Conservation (phyloP, 2,329 filamentous ascomycete genomes). For the Graphilbum ipis-grandicollis region DNA sequence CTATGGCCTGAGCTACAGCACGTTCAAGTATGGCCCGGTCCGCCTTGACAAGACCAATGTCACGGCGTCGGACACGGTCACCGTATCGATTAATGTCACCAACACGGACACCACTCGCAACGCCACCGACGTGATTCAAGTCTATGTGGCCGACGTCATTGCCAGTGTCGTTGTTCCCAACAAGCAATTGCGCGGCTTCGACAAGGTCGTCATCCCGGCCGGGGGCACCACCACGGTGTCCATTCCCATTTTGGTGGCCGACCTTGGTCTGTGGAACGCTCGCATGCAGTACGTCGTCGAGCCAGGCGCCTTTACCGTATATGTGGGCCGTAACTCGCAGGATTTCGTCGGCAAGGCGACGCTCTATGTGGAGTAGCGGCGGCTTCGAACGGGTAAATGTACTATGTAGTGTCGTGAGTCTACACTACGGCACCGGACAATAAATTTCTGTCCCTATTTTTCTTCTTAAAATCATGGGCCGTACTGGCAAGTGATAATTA, state of each 20-base stretch:
- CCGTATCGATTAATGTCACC: conserved; percentile 41
- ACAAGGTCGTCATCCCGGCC: conserved; percentile 43
- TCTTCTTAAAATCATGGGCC: too few species aligned
- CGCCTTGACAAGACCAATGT: conserved; percentile 28
- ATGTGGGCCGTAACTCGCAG: not conserved
- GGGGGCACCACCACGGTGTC: conserved; percentile 36
- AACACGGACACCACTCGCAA: conserved; percentile 35
- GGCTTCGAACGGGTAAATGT: too few species aligned
- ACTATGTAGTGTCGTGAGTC: too few species aligned
- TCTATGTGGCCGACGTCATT: conserved; percentile 48
- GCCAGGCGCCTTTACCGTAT: conserved; percentile 40
- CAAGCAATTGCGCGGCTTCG: conserved; percentile 46
- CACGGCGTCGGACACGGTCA: conserved; percentile 32
- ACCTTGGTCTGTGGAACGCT: conserved; percentile 38
- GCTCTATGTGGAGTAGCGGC: too few species aligned
- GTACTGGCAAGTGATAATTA: too few species aligned
- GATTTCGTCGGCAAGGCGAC: too few species aligned
- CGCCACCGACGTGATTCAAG: conserved; percentile 49
- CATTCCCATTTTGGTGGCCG: conserved; percentile 35
- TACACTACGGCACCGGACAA: too few species aligned
- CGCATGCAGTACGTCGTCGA: conserved; percentile 60
- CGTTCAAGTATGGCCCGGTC: conserved; percentile 39
- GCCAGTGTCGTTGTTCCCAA: conserved; percentile 47
- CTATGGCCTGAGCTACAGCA: conserved; percentile 48
- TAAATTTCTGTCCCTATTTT: too few species aligned